Base-by-base conservation (phyloP, 768 basidiomycete species). In the Chlorophyllum brunneum region DNA sequence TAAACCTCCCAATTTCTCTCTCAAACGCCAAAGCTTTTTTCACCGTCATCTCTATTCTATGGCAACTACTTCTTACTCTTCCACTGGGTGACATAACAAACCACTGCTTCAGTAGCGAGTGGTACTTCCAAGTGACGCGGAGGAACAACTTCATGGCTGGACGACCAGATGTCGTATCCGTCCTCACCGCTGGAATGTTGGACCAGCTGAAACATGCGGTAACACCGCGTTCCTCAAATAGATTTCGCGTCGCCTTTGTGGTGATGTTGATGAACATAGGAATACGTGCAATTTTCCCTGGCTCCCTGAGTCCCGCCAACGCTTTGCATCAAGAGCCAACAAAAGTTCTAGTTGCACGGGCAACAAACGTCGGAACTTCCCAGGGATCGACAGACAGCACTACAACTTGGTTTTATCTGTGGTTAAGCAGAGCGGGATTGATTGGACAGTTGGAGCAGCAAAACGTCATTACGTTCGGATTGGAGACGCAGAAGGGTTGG, bases 161-260 rank as follows among this genome's bases (percentile, higher is more conserved):
- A 5, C 15, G 43, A 8, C 9, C 26, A n/a, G 43, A 44, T 31
- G 43, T 31, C 11, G 16, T 30, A 7, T 31, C 43, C 13, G 30
- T 44, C 43, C 43, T 31, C 43, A 44, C 43, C 2, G n/a, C 43
- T 16, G 43, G 43, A n/a, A 29, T 44, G 27, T 4, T 44, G n/a
- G 27, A 44, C 10, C 7, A 46, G 20, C 1, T 22, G 1, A 18
- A 23, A 33, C n/a, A 36, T 18, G 10, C 16, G 6, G 11, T 20
- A 8, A 15, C 29, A 20, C 16, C 16, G 15, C 18, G 18, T 1
- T 16, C 18, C 5, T 34, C 18, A 23, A 31, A 31, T n/a, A 0
- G 30, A 5, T 20, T 46, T 20, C 16, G 6, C n/a, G 30, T 46
- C n/a, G 16, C 20, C 18, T 46, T 20, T 16, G 20, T 13, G n/a